Base-by-base conservation (phyloP, 192 early-diverging fungal species). In the Podila verticillata region DNA sequence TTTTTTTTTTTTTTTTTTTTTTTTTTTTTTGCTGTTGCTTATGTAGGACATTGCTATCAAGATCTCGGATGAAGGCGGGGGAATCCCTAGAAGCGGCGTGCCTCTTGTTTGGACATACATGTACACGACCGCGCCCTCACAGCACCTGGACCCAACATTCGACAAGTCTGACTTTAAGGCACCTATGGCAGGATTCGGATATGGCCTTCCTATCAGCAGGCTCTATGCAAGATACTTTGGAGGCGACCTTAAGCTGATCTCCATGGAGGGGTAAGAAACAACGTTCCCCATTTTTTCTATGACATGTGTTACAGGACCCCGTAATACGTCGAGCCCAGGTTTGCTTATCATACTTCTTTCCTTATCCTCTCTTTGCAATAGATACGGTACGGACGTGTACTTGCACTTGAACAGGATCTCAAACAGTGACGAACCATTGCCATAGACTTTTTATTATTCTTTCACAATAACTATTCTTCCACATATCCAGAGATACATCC, bases 151-250 rank as follows among this genome's bases (percentile, higher is more conserved):
- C 29, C 91, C 91, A 12, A 89, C 87, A 19, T 92, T 90, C 70
- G 89, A 88, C 83, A 84, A 92, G 84, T 89, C 91, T 13, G 92
- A 93, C 68, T 93, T 93, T 64, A 92, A 91, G 81, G 92, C 94
- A 13, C 93, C 94, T 17, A 89, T 92, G 85, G 90, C 91, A 35
- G 94, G 95, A 28, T 96, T 96, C 87, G 97, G 97, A 48, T 99
- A 99, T 82, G 97, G 97, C 0, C 82, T 99, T 60, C 97, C 97
- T n/a, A 90, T 97, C 51, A 92, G 91, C 44, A 83, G 94, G 69
- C 71, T 94, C 62, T 98, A 98, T 85, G 94, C 97, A 7, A 91
- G 96, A 30, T 99, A 99, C 80, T 97, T 97, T 89, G 97, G 97
- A 66, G 97, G 97, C 60, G 95, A 98, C 82, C 84, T 98, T 68